Evolutionary conservation across 2,329 filamentous ascomycete species (phyloP).

Genomic region (Basipetospora chlamydospora): DNA sequence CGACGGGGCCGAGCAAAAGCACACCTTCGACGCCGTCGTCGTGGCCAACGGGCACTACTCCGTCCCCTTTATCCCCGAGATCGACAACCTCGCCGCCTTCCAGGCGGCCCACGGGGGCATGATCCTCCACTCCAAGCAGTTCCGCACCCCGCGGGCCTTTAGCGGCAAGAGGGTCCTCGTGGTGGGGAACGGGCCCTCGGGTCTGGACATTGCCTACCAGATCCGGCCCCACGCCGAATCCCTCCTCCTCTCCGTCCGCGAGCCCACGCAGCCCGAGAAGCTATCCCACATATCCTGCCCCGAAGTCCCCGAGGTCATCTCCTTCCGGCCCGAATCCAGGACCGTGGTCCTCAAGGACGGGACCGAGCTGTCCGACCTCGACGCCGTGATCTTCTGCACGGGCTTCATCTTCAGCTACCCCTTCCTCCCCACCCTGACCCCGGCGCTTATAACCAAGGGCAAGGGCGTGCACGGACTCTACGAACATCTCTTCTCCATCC

Average conservation of each 20-base stretch:
- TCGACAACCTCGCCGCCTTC: slow-evolving; percentile 45
- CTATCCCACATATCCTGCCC: slow-evolving; percentile 30
- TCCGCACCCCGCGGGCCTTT: slow-evolving; percentile 51
- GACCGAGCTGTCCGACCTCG: slow-evolving; percentile 49
- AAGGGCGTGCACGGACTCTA: slow-evolving; percentile 58
- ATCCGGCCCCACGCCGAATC: slow-evolving; percentile 45
- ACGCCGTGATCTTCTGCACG: slow-evolving; percentile 73
- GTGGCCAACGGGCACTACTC: slow-evolving; percentile 65
- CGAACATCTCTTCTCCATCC: slow-evolving; percentile 63
- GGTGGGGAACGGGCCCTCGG: slow-evolving; percentile 73
- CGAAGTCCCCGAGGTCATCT: slow-evolving; percentile 44
- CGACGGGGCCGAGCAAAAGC: slow-evolving; percentile 22
- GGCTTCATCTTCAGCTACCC: slow-evolving; percentile 80
- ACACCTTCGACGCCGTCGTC: slow-evolving; percentile 59
- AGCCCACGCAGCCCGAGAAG: slow-evolving; percentile 28
- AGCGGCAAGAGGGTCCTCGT: slow-evolving; percentile 61
- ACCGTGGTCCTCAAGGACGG: slow-evolving; percentile 55
- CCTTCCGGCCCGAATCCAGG: slow-evolving; percentile 35
- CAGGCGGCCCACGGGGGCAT: slow-evolving; percentile 40
- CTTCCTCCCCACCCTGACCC: slow-evolving; percentile 39
- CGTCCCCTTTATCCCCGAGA: slow-evolving; percentile 50
- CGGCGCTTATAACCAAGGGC: slow-evolving; percentile 50
- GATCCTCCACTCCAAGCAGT: slow-evolving; percentile 68
- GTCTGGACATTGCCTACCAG: slow-evolving; percentile 68
- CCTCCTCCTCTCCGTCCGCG: slow-evolving; percentile 48